Evolutionary conservation across 1,284 basidiomycete genomes (phyloP).

Genomic region (Austroboletus rostrupii): DNA sequence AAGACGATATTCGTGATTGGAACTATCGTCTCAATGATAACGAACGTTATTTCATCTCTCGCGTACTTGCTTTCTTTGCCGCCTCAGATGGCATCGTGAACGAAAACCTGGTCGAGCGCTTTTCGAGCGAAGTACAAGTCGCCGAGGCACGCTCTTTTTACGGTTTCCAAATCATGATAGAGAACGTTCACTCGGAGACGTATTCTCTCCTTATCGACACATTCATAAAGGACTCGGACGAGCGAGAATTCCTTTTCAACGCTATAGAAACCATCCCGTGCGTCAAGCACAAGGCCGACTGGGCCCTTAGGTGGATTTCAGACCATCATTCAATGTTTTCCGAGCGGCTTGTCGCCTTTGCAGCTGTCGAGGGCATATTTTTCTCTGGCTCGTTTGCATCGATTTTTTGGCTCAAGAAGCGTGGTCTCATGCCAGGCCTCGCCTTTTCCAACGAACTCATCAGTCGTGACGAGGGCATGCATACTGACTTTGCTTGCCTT

Average conservation of each 20-base stretch:
- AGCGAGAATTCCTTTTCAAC: constrained; percentile 87
- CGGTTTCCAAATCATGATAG: constrained; percentile 99
- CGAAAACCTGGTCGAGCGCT: constrained; percentile 94
- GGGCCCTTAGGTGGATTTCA: constrained; percentile 91
- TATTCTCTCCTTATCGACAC: constrained; percentile 98
- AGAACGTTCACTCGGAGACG: constrained; percentile 95
- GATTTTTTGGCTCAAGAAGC: constrained; percentile 99
- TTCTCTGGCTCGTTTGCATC: constrained; percentile 94
- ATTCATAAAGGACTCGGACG: constrained; percentile 85
- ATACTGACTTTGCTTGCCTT: constrained; percentile 96
- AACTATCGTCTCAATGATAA: constrained; percentile 87
- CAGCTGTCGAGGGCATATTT: constrained; percentile 96
- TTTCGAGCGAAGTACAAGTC: constrained; percentile 90
- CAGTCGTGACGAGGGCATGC: constrained; percentile 94
- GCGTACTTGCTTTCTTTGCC: constrained; percentile 95
- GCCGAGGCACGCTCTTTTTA: constrained; percentile 98
- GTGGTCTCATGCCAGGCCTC: constrained; percentile 95
- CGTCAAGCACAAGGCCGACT: constrained; percentile 87
- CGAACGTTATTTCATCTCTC: constrained; percentile 94
- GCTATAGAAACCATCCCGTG: constrained; percentile 93
- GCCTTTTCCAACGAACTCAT: constrained; percentile 98
- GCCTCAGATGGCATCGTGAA: constrained; percentile 98
- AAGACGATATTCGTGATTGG: constrained; percentile 92
- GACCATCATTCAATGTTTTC: constrained; percentile 82
- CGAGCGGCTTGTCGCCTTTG: constrained; percentile 93